phyloP scores from a whole-genome alignment of 2,329 filamentous ascomycete genomes.

The Mycocentrospora acerina region DNA sequence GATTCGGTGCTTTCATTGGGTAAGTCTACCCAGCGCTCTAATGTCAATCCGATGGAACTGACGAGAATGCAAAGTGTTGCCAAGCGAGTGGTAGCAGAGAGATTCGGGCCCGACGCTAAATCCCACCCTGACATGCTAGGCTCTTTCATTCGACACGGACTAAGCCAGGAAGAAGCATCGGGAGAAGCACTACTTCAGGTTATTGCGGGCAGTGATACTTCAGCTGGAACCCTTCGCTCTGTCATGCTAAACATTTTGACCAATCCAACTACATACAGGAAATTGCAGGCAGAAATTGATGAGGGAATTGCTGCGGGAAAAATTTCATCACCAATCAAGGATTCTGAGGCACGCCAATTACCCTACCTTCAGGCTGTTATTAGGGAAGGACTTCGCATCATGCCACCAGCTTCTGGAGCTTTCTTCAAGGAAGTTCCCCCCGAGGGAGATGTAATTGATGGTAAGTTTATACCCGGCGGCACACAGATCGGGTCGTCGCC shows the following conservation, averaged over 20 bases:
- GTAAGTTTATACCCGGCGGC: constrained; percentile 26
- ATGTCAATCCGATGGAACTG: no score
- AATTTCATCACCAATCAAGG: constrained; percentile 43
- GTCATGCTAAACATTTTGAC: constrained; percentile 55
- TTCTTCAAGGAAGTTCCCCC: constrained; percentile 41
- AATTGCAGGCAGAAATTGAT: constrained; percentile 49
- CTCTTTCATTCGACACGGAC: constrained; percentile 50
- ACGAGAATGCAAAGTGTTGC: constrained; percentile 38
- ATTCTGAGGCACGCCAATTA: constrained; percentile 17
- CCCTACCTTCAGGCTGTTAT: constrained; percentile 35
- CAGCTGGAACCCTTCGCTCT: constrained; percentile 55
- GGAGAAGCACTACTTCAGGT: constrained; percentile 49
- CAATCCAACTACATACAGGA: constrained; percentile 46
- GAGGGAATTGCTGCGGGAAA: constrained; percentile 37
- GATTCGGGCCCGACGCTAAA: constrained; percentile 26
- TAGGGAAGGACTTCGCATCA: constrained; percentile 33
- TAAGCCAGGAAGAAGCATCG: constrained; percentile 45
- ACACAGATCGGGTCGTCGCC: constrained; percentile 14
- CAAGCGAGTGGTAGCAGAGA: constrained; percentile 48
- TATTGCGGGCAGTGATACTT: constrained; percentile 60
- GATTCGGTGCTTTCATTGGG: constrained; percentile 42
- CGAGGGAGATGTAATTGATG: constrained; percentile 19
- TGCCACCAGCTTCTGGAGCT: constrained; percentile 15
- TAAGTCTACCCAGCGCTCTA: constrained; percentile 3
- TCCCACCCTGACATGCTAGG: constrained; percentile 54